Conservation (phyloP, 805 yeast species). For the Starmerella cellae region DNA sequence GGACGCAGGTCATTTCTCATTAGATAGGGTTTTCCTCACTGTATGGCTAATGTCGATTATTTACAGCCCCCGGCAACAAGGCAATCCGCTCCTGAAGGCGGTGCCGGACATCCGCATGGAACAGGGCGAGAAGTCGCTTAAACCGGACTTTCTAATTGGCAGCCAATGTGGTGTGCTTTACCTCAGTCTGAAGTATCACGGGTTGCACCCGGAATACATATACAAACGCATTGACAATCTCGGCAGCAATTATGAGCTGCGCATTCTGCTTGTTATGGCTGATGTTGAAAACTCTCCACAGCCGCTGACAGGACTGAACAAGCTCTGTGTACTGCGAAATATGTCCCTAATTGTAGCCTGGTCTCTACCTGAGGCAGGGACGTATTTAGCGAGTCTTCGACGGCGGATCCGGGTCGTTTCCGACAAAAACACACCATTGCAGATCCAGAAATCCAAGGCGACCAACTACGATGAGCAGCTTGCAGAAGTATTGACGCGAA, state of each 20-base stretch:
- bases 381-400: slow-evolving; percentile 27
- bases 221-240: slow-evolving; percentile 27
- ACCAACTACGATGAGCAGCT: slow-evolving; percentile 26
- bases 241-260: slow-evolving; percentile 25
- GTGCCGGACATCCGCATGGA: slow-evolving; percentile 21
- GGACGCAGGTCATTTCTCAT: too few relatives aligned
- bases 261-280: slow-evolving; percentile 29
- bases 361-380: slow-evolving; percentile 30
- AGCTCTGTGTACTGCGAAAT: slow-evolving; percentile 24
- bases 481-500: slow-evolving; percentile 25
- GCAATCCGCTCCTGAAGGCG: slow-evolving; percentile 24
- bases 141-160: slow-evolving; percentile 30
- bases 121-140: slow-evolving; percentile 23
- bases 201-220: slow-evolving; percentile 33
- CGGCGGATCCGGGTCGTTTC: slow-evolving; percentile 25
- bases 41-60: slow-evolving; percentile 10
- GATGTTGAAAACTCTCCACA: slow-evolving; percentile 30
- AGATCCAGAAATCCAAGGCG: slow-evolving; percentile 14
- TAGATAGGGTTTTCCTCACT: too few relatives aligned
- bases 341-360: slow-evolving; percentile 29
- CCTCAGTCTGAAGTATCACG: slow-evolving; percentile 27
- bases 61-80: slow-evolving; percentile 22
- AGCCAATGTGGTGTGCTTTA: slow-evolving; percentile 28
- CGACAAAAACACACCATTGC: slow-evolving; percentile 17
- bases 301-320: slow-evolving; percentile 27